Percentiles rank a stretch among this genome's conserved stretches.
Conservation (phyloP, 129 eudicot genomes). For the Escallonia rubra region DNA sequence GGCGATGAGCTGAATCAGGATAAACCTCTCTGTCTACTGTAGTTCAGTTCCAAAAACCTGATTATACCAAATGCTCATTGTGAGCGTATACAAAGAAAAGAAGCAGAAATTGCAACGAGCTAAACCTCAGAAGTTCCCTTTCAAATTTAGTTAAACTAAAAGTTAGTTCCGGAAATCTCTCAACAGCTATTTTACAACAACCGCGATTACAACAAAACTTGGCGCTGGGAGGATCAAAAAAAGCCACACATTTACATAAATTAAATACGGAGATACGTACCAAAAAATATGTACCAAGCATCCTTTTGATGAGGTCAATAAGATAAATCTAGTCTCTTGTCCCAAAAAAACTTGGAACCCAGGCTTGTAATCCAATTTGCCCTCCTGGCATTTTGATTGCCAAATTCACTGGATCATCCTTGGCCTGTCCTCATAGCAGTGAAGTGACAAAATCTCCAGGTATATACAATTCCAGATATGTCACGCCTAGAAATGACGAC, state of each 20-base stretch:
- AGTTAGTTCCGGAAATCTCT: not conserved
- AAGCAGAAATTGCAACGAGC: not conserved
- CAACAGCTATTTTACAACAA: slow-evolving; percentile 34
- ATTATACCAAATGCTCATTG: not conserved
- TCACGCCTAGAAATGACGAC: not conserved
- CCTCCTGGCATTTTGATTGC: slow-evolving; percentile 5
- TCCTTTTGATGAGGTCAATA: slow-evolving; percentile 14
- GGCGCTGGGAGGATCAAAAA: slow-evolving; percentile 1
- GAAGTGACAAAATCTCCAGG: slow-evolving; percentile 12
- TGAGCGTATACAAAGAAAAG: not conserved
- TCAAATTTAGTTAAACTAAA: slow-evolving; percentile 6
- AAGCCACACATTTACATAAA: slow-evolving; percentile 35
- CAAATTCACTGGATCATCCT: slow-evolving; percentile 20
- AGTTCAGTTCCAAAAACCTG: no score
- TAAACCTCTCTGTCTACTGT: no score
- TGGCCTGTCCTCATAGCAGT: slow-evolving; percentile 14
- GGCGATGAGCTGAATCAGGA: no score
- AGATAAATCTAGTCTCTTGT: not conserved
- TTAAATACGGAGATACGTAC: slow-evolving; percentile 9
- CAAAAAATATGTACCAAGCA: slow-evolving; percentile 39
- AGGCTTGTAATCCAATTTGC: not conserved
- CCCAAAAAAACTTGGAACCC: not conserved
- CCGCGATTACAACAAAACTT: slow-evolving; percentile 7
- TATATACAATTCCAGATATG: not conserved
- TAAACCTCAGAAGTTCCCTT: not conserved